phyloP scores from a whole-genome alignment of 371 early-diverging fungal species.

The Choanephora cucurbitarum region DNA sequence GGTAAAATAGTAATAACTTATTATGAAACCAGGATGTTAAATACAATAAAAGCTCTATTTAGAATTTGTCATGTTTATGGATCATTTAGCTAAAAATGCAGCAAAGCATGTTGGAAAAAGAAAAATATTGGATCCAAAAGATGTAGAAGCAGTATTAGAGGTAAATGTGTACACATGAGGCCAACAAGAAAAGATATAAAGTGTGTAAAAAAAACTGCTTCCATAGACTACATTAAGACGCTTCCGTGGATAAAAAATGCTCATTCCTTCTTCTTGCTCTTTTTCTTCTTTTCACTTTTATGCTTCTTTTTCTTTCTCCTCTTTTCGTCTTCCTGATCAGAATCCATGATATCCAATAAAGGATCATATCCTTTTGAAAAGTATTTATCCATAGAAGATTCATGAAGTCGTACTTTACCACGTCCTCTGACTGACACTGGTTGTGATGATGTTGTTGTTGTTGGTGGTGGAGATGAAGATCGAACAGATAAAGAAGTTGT shows the following conservation, averaged over 20 bases:
- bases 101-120: background rate
- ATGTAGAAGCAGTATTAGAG: slow-evolving; percentile 6
- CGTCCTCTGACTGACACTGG: slow-evolving; percentile 31
- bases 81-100: slow-evolving; percentile 8
- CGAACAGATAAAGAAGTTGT: too few species aligned
- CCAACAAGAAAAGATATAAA: background rate
- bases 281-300: slow-evolving; percentile 29
- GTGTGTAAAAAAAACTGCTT: background rate
- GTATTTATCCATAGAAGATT: slow-evolving; percentile 72
- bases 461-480: background rate
- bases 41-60: slow-evolving; percentile 3
- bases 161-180: slow-evolving; percentile 9
- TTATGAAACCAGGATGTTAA: too few species aligned
- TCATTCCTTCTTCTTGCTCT: too few species aligned
- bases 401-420: slow-evolving; percentile 33
- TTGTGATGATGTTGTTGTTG: background rate
- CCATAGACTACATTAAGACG: slow-evolving; percentile 7
- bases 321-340: slow-evolving; percentile 48
- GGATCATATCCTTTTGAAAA: slow-evolving; percentile 74
- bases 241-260: slow-evolving; percentile 16
- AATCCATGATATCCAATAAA: slow-evolving; percentile 54
- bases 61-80: slow-evolving; percentile 13
- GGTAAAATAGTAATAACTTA: too few species aligned
- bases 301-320: slow-evolving; percentile 16
- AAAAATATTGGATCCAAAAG: background rate